A percentile compares a stretch with the other conserved stretches of the same genome.
Evolutionary conservation across 495 filamentous ascomycete genomes (phyloP).

Genomic region (Aspergillus asperescens): DNA sequence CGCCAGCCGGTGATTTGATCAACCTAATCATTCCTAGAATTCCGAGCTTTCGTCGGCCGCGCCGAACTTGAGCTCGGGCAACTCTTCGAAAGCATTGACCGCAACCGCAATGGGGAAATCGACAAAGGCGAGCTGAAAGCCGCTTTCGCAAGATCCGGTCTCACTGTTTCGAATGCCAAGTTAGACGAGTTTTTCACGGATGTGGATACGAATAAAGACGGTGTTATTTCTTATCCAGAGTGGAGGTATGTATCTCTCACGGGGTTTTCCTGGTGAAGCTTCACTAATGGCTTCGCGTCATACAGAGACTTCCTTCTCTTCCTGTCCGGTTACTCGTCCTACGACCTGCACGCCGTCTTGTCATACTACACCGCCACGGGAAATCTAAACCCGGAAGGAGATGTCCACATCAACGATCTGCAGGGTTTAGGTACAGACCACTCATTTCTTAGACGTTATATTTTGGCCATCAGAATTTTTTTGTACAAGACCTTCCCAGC

Average conservation of each 20-base stretch:
- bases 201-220: slow-evolving; percentile 86
- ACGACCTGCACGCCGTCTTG: slow-evolving; percentile 75
- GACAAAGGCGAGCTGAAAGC: slow-evolving; percentile 74
- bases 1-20: slow-evolving; percentile 16
- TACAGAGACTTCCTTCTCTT: slow-evolving; percentile 90
- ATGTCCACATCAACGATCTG: slow-evolving; percentile 86
- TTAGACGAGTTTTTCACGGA: slow-evolving; percentile 81
- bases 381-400: slow-evolving; percentile 88
- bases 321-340: slow-evolving; percentile 63
- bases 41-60: slow-evolving; percentile 76
- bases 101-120: slow-evolving; percentile 79
- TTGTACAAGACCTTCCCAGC: slow-evolving; percentile 40
- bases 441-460: slow-evolving; percentile 58
- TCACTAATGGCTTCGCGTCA: slow-evolving; percentile 18
- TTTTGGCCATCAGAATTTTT: slow-evolving; percentile 34
- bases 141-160: slow-evolving; percentile 72
- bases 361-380: slow-evolving; percentile 90
- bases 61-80: slow-evolving; percentile 76
- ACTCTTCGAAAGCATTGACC: slow-evolving; percentile 84
- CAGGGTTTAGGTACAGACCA: slow-evolving; percentile 89
- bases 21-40: slow-evolving; percentile 56
- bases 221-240: slow-evolving; percentile 82
- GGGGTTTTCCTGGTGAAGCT: slow-evolving; percentile 4
- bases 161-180: slow-evolving; percentile 70
- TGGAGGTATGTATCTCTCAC: slow-evolving; percentile 69